Evolutionary conservation across 306 rosid species (phyloP).

Genomic region (Quercus berberidifolia): DNA sequence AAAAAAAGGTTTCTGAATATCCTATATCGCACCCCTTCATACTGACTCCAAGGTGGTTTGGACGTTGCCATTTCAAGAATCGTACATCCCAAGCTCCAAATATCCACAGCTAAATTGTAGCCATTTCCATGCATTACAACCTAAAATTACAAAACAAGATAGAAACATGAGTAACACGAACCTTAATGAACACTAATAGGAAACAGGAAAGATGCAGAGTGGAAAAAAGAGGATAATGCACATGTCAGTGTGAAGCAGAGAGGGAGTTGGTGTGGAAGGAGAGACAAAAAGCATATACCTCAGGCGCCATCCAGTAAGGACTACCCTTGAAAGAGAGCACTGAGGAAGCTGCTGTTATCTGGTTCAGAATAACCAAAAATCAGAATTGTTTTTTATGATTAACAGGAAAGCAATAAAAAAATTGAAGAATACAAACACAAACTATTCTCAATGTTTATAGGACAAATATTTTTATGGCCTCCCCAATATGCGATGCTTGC

Average conservation of each 20-base stretch:
- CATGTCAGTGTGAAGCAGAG: not conserved
- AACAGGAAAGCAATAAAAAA: conserved; percentile 4
- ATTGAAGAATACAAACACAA: not conserved
- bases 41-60: conserved; percentile 96
- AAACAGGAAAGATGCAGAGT: not conserved
- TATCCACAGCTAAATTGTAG: conserved; percentile 84
- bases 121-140: conserved; percentile 94
- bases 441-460: not conserved
- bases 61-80: conserved; percentile 96
- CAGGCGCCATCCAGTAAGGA: conserved; percentile 99
- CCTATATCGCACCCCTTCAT: conserved; percentile 83
- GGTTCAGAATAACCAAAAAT: conserved; percentile 29
- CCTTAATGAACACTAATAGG: not conserved
- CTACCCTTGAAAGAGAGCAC: conserved; percentile 99
- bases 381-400: conserved; percentile 13
- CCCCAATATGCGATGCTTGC: conserved; percentile 12
- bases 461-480: not conserved
- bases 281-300: conserved; percentile 43
- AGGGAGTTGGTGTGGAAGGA: not conserved
- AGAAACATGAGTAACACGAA: conserved; percentile 14
- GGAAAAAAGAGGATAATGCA: not conserved
- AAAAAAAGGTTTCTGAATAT: conserved; percentile 23
- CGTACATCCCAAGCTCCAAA: conserved; percentile 99
- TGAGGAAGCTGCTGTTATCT: conserved; percentile 71
- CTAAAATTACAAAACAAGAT: conserved; percentile 40